Base-by-base conservation (phyloP, 2,329 filamentous ascomycete genomes). In the Fusarium palustre region DNA sequence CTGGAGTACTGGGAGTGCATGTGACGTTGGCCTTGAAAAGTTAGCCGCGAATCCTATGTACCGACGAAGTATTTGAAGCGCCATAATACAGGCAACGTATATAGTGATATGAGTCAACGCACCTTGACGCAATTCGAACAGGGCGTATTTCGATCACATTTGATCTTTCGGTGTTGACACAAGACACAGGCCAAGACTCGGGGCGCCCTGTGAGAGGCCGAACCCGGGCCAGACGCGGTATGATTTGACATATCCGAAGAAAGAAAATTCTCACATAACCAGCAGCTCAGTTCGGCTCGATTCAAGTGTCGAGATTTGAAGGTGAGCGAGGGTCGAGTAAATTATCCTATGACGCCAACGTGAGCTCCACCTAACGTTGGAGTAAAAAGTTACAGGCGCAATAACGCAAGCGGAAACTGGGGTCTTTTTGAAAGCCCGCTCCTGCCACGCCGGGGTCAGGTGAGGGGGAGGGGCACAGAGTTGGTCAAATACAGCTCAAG, bases 51-150 rank as follows among this genome's bases (percentile, higher is more conserved):
- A 7, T 49, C 36, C 38, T 58, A 43, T 45, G 22, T 34, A 9
- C 15, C 42, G 36, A 39, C 39, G 30, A 36, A 47, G 41, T 25
- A 10, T 34, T 45, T 39, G 31, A 24, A 31, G 31, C 18, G 30
- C 30, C n/a, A 33, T 31, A 12, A n/a, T 24, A 41, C 25, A 45
- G 22, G 45, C 39, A n/a, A 25, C 33, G 22, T 25, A 38, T 22
- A 28, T 31, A 22, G 16, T 7, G 36, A 48, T 38, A 59, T 30
- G 31, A 16, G 43, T 39, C 24, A 52, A 75, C 78, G 65, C 70
- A 88, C 87, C 83, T 88, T 89, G 74, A 85, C 78, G 69, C 87
- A 89, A 70, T 89, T 88, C 60, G 86, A 84, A 72, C 87, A 89
- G 6, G 87, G 87, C 41, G 84, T 87, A 42, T 83, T 84, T 64